A percentile compares a stretch with the other conserved stretches of the same genome.
Conservation (phyloP, 768 basidiomycete genomes). For the Pisolithus tinctorius region DNA sequence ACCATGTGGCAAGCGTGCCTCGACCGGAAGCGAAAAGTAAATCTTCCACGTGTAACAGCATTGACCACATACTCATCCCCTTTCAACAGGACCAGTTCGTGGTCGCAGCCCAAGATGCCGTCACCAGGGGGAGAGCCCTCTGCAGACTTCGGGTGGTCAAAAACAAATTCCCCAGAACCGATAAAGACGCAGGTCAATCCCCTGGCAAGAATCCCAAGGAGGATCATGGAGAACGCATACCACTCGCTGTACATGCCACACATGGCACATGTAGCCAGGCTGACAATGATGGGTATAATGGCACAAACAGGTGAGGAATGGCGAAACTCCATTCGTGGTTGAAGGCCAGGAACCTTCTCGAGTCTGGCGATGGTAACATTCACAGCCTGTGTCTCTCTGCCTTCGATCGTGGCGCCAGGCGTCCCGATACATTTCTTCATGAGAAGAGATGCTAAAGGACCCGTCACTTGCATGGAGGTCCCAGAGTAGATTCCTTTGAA, state of each 20-base stretch:
- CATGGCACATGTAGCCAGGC: conserved; percentile 6
- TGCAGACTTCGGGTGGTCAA: background rate
- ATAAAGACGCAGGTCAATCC: conserved; percentile 20
- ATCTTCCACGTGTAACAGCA: background rate
- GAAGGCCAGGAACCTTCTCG: background rate
- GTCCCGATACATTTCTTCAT: conserved; percentile 5
- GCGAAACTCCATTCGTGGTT: background rate
- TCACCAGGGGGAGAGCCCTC: no score
- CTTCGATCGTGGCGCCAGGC: background rate
- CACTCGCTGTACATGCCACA: conserved; percentile 5
- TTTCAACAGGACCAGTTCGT: no score
- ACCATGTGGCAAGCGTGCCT: background rate
- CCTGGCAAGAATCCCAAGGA: conserved; percentile 21
- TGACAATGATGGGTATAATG: background rate
- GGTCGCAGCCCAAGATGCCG: no score
- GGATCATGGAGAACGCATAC: no score
- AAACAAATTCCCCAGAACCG: conserved; percentile 14
- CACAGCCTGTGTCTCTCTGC: conserved; percentile 5
- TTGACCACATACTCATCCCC: background rate
- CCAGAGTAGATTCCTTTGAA: conserved; percentile 15
- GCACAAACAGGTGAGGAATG: conserved; percentile 7
- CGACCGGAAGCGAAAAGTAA: background rate
- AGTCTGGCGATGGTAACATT: conserved; percentile 13
- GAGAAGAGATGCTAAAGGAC: conserved; percentile 15
- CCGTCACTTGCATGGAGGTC: conserved; percentile 11